Evolutionary conservation across 1,284 basidiomycete genomes (phyloP).

Genomic region (Apiotrichum domesticum): DNA sequence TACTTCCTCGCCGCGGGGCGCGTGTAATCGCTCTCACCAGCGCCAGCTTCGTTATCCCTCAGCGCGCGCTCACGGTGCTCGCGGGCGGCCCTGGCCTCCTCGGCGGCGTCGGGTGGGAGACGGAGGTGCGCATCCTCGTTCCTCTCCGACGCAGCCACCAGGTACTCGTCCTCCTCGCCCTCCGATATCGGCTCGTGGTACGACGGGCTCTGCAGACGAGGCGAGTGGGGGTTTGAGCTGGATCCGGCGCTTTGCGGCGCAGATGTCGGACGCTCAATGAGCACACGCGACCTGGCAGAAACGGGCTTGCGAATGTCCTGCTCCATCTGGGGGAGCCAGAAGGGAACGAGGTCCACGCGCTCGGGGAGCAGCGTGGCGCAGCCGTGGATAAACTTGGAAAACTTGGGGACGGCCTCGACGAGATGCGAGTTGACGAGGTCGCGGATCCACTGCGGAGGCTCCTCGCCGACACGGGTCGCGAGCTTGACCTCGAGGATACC

Average conservation of each 20-base stretch:
- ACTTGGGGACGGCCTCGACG: slow-evolving; percentile 88
- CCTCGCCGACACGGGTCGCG: slow-evolving; percentile 92
- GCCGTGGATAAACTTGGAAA: slow-evolving; percentile 86
- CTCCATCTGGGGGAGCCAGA: slow-evolving; percentile 88
- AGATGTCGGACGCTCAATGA: slow-evolving; percentile 64
- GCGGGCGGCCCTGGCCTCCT: slow-evolving; percentile 74
- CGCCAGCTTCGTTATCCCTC: slow-evolving; percentile 40
- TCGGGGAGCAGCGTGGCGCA: slow-evolving; percentile 88
- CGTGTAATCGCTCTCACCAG: slow-evolving; percentile 14
- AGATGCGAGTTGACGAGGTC: slow-evolving; percentile 91
- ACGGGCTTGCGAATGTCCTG: slow-evolving; percentile 86
- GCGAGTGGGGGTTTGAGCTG: slow-evolving; percentile 43
- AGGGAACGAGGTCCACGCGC: slow-evolving; percentile 95
- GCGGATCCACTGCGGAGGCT: slow-evolving; percentile 93
- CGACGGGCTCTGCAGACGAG: slow-evolving; percentile 33
- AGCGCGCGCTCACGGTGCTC: slow-evolving; percentile 74
- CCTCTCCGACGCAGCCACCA: slow-evolving; percentile 56
- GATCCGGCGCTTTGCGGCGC: slow-evolving; percentile 39
- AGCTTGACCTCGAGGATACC: slow-evolving; percentile 95
- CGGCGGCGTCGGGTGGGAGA: slow-evolving; percentile 61
- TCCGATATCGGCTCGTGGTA: slow-evolving; percentile 86
- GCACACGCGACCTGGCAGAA: slow-evolving; percentile 58
- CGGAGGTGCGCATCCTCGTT: slow-evolving; percentile 68
- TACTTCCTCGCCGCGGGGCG: slow-evolving; percentile 24
- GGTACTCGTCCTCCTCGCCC: slow-evolving; percentile 66